phyloP scores from a whole-genome alignment of 208 protist species.

The Eutreptiella sp. region DNA sequence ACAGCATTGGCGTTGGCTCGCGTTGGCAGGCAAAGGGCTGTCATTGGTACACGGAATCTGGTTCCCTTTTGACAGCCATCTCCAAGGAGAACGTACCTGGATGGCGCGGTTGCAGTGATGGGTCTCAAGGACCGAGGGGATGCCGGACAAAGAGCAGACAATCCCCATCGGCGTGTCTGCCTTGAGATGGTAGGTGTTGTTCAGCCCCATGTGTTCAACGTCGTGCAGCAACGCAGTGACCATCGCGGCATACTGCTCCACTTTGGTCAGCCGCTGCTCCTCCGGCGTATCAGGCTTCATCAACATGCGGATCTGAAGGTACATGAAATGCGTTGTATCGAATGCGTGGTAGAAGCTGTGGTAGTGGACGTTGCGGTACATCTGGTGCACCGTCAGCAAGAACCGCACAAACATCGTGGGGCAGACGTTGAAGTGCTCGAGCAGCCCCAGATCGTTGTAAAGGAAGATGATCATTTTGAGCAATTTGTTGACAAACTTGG shows the following conservation, averaged over 20 bases:
- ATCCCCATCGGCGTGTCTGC: slow-evolving; percentile 41
- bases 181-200: slow-evolving; percentile 58
- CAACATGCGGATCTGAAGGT: slow-evolving; percentile 13
- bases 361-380: slow-evolving; percentile 44
- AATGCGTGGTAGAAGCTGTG: slow-evolving; percentile 59
- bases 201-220: slow-evolving; percentile 57
- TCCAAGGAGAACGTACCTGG: too few species aligned
- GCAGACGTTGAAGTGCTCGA: too few species aligned
- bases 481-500: too few species aligned
- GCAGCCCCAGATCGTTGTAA: too few species aligned
- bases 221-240: slow-evolving; percentile 56
- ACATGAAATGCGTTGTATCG: slow-evolving; percentile 45
- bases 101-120: slow-evolving; percentile 35
- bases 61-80: too few species aligned
- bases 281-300: too few species aligned
- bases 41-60: too few species aligned
- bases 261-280: slow-evolving; percentile 13
- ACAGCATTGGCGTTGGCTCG: too few species aligned
- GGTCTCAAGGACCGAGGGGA: slow-evolving; percentile 29
- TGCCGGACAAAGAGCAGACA: slow-evolving; percentile 14
- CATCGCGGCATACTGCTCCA: slow-evolving; percentile 46
- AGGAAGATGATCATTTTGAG: too few species aligned
- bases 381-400: background rate
- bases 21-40: too few species aligned
- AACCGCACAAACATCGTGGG: slow-evolving; percentile 19